These are phyloP conservation scores for Pleurotus ostreatus DNA, from an alignment of 768 basidiomycete genomes.

Conservation along the genomic window DNA sequence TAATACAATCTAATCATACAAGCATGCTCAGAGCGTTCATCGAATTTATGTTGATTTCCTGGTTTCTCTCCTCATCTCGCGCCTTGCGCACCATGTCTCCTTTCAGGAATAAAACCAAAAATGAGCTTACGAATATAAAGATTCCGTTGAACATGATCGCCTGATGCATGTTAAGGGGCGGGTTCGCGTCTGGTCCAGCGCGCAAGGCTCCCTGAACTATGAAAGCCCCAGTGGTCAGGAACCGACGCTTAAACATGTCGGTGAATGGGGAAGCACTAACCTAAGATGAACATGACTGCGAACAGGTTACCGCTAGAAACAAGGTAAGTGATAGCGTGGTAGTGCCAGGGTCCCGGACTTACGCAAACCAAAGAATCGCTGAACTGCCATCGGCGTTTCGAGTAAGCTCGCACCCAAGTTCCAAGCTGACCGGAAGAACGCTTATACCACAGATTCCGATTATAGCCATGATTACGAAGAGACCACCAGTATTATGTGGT, in stretches of 20 bases:
- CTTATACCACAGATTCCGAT: conserved; percentile 64
- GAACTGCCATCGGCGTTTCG: conserved; percentile 76
- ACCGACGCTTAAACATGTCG: not conserved
- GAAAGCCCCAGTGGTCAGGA: not conserved
- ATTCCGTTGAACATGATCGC: conserved; percentile 66
- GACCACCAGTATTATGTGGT: conserved; percentile 51
- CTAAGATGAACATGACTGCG: conserved; percentile 56
- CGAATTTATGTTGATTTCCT: not conserved
- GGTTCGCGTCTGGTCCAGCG: conserved; percentile 51
- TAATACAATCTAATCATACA: not conserved
- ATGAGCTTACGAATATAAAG: conserved; percentile 35
- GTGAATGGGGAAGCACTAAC: conserved; percentile 29
- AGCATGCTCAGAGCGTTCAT: not conserved
- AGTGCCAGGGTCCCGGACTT: conserved; percentile 16
- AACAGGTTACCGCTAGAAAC: conserved; percentile 57
- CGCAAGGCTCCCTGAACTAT: conserved; percentile 68
- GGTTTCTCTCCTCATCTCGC: conserved; percentile 51
- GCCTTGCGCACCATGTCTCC: conserved; percentile 63
- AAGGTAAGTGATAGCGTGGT: not conserved
- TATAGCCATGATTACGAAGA: conserved; percentile 66
- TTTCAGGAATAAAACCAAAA: conserved; percentile 44
- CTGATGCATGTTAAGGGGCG: conserved; percentile 70
- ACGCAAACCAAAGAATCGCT: conserved; percentile 75
- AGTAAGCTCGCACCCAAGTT: conserved; percentile 77
- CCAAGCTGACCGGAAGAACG: conserved; percentile 72